Conservation (phyloP, 768 basidiomycete genomes). For the Tephrocybe sp. region DNA sequence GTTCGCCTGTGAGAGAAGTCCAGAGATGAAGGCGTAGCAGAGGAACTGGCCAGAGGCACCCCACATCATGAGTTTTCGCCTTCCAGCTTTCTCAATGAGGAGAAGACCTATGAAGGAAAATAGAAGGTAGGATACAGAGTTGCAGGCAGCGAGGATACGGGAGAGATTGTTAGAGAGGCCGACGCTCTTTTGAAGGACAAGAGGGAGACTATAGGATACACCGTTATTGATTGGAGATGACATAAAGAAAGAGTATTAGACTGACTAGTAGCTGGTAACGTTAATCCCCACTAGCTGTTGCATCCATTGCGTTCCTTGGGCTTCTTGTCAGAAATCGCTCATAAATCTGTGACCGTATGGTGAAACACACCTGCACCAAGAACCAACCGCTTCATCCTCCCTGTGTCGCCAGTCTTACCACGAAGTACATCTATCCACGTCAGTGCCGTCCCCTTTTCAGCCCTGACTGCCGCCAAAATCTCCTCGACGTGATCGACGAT, state of each 20-base stretch:
- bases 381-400: constrained; percentile 42
- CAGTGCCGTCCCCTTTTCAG: constrained; percentile 41
- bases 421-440: constrained; percentile 41
- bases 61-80: constrained; percentile 36
- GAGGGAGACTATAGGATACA: constrained; percentile 33
- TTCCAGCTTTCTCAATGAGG: constrained; percentile 35
- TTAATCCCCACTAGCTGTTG: constrained; percentile 53
- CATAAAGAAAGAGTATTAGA: neutral
- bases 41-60: constrained; percentile 36
- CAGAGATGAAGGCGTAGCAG: constrained; percentile 36
- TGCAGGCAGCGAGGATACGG: constrained; percentile 39
- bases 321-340: neutral
- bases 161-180: constrained; percentile 38
- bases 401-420: constrained; percentile 43
- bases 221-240: neutral
- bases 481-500: constrained; percentile 38
- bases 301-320: constrained; percentile 49
- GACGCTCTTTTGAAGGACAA: constrained; percentile 43
- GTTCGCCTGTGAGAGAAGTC: constrained; percentile 37
- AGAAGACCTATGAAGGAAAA: constrained; percentile 43
- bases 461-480: constrained; percentile 44
- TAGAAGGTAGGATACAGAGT: constrained; percentile 38
- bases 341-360: neutral
- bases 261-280: constrained; percentile 52
- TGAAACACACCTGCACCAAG: constrained; percentile 39